Conservation (phyloP, 2,329 filamentous ascomycete species). For the Lachnellula suecica region DNA sequence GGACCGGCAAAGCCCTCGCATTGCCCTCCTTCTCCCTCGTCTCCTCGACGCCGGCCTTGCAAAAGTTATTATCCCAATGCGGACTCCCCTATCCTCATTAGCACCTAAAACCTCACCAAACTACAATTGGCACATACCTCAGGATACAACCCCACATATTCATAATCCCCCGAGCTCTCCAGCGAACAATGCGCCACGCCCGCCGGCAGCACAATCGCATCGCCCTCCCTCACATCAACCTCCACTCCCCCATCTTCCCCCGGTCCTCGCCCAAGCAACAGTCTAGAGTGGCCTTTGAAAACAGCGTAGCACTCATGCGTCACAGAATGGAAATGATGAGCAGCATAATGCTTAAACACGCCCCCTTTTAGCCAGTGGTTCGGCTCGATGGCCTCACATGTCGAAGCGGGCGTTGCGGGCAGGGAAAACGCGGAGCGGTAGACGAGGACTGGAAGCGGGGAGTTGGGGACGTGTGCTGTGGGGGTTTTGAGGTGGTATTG, state of each 20-base stretch:
- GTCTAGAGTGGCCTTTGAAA: slow-evolving; percentile 28
- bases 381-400: slow-evolving; percentile 25
- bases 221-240: slow-evolving; percentile 20
- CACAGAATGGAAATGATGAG: slow-evolving; percentile 35
- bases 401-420: slow-evolving; percentile 24
- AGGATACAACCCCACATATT: slow-evolving; percentile 37
- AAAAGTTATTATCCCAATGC: slow-evolving; percentile 27
- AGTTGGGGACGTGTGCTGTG: slow-evolving; percentile 34
- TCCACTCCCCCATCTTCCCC: slow-evolving; percentile 23
- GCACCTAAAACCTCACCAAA: too few relatives aligned
- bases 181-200: slow-evolving; percentile 35
- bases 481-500: slow-evolving; percentile 16
- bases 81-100: slow-evolving; percentile 17
- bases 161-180: slow-evolving; percentile 31
- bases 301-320: slow-evolving; percentile 39
- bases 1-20: slow-evolving; percentile 19
- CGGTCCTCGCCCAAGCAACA: slow-evolving; percentile 33
- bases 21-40: slow-evolving; percentile 18
- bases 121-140: slow-evolving; percentile 24
- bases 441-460: slow-evolving; percentile 34
- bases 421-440: slow-evolving; percentile 34
- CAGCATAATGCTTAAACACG: slow-evolving; percentile 22
- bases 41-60: slow-evolving; percentile 19
- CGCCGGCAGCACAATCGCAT: slow-evolving; percentile 37
- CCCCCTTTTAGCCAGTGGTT: slow-evolving; percentile 35